Percentiles rank a stretch among this genome's conserved stretches.
phyloP scores from a whole-genome alignment of 2,329 filamentous ascomycete genomes.

The Colletotrichum brevisporum region DNA sequence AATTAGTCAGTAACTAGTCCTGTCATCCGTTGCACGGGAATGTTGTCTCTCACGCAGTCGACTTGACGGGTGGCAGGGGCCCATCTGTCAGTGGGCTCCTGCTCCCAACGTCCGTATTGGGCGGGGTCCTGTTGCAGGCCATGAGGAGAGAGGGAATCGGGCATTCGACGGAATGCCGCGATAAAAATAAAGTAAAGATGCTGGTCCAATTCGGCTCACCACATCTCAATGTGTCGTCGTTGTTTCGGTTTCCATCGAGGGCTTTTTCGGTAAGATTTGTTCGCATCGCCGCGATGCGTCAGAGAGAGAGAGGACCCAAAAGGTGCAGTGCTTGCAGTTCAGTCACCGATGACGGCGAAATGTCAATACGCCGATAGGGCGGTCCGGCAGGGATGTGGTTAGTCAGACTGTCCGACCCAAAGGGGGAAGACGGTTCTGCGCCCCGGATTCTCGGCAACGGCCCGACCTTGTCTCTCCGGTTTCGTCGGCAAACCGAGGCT shows the following conservation, averaged over 20 bases:
- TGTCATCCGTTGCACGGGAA: not conserved
- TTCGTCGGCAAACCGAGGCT: constrained; percentile 34
- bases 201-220: not conserved
- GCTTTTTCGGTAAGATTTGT: constrained; percentile 1
- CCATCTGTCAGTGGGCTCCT: constrained; percentile 33
- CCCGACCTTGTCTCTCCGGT: constrained; percentile 36
- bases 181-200: not conserved
- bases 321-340: not conserved
- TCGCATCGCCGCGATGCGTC: constrained; percentile 22
- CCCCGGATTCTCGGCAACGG: constrained; percentile 31
- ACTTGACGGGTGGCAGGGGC: constrained; percentile 40
- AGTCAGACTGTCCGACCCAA: constrained; percentile 16
- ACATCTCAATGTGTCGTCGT: not conserved
- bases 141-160: constrained; percentile 14
- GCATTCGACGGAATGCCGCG: constrained; percentile 25
- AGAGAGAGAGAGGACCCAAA: not conserved
- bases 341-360: constrained; percentile 38
- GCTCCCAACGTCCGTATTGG: constrained; percentile 25
- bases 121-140: constrained; percentile 35
- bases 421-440: constrained; percentile 4
- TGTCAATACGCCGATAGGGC: constrained; percentile 37
- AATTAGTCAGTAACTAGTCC: constrained; percentile 38
- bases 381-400: constrained; percentile 10
- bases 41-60: constrained; percentile 39
- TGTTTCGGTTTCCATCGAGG: not conserved